Percentiles rank a stretch among this genome's conserved stretches.
phyloP scores from a whole-genome alignment of 441 rosid species.

The Erodium trifolium region DNA sequence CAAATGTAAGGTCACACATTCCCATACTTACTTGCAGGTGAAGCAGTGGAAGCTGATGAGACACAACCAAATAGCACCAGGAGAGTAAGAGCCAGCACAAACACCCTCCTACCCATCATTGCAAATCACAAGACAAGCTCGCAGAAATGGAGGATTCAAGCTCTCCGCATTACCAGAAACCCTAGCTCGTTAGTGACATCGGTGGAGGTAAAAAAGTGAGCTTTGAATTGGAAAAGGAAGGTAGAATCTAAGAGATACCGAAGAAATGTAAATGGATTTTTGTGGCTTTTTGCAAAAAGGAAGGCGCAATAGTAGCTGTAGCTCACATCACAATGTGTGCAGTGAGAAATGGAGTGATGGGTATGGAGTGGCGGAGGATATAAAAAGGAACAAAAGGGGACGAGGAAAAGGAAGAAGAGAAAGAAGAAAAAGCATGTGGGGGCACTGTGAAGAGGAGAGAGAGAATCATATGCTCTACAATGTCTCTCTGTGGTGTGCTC shows the following conservation, averaged over 20 bases:
- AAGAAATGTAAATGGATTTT: constrained; percentile 11
- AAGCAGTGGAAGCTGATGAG: constrained; percentile 47
- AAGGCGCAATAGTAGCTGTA: constrained; percentile 2
- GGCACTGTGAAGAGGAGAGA: constrained; percentile 19
- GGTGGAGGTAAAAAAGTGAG: constrained; percentile 4
- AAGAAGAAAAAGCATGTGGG: constrained; percentile 12
- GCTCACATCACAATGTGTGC: neutral
- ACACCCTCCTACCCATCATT: constrained; percentile 29
- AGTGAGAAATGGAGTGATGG: constrained; percentile 4
- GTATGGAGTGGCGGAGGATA: neutral
- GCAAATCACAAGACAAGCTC: constrained; percentile 11
- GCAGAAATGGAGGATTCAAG: constrained; percentile 20
- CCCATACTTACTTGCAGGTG: constrained; percentile 68
- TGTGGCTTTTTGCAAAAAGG: neutral
- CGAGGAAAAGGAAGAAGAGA: constrained; percentile 14
- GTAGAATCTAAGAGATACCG: constrained; percentile 4
- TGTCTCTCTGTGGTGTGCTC: neutral
- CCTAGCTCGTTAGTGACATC: constrained; percentile 25
- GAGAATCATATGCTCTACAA: constrained; percentile 12
- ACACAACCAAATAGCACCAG: constrained; percentile 40
- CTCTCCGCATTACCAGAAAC: constrained; percentile 24
- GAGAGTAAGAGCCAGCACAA: constrained; percentile 35
- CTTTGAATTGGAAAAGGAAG: constrained; percentile 17
- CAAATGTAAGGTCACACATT: neutral
- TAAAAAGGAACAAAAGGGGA: constrained; percentile 7